Evolutionary conservation across 306 rosid species (phyloP).

Genomic region (Herpetospermum pedunculosum): DNA sequence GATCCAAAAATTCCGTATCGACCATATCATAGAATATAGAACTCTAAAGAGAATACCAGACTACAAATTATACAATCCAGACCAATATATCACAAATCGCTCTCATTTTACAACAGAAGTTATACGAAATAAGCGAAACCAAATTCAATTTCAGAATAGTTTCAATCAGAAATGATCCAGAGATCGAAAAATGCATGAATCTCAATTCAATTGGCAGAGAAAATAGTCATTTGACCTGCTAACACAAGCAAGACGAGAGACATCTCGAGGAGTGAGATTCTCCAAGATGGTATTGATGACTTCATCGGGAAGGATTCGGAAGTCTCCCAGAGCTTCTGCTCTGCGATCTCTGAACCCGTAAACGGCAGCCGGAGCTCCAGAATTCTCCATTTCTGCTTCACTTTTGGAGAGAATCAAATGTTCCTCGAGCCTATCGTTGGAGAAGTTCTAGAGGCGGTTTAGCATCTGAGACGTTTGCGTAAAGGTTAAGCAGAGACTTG

Average conservation of each 20-base stretch:
- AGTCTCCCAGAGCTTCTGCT: constrained; percentile 60
- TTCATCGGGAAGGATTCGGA: constrained; percentile 72
- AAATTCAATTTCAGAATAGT: neutral
- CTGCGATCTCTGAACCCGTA: constrained; percentile 50
- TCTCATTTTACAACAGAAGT: neutral
- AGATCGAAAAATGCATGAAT: neutral
- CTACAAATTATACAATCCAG: neutral
- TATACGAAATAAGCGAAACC: neutral
- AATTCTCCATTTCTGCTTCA: constrained; percentile 26
- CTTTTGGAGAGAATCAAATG: neutral
- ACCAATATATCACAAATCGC: neutral
- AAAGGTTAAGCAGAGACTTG: constrained; percentile 3
- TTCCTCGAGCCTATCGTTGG: neutral
- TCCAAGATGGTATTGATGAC: constrained; percentile 59
- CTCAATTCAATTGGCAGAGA: neutral
- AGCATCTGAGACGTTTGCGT: constrained; percentile 1
- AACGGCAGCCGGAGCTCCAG: constrained; percentile 1
- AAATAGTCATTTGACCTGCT: constrained; percentile 45
- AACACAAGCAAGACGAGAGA: constrained; percentile 73
- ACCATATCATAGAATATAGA: no score
- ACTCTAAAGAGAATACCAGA: neutral
- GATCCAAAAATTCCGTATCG: neutral
- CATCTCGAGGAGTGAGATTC: constrained; percentile 51
- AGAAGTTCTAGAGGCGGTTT: neutral
- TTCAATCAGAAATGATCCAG: neutral